phyloP scores from a whole-genome alignment of 2,329 filamentous ascomycete species.

The Pseudogymnoascus sp. region DNA sequence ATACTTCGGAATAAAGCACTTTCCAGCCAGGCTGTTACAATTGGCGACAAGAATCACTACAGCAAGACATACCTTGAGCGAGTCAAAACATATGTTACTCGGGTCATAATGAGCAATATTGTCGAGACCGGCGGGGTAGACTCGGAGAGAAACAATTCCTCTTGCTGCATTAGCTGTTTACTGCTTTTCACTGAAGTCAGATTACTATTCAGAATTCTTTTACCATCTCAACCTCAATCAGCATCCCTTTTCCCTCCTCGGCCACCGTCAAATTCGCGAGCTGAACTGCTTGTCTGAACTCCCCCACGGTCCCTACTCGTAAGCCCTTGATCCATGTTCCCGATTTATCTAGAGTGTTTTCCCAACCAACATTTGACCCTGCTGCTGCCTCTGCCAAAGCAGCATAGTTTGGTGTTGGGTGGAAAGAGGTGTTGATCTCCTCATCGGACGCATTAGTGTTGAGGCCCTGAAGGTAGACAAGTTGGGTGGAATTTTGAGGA shows the following conservation, averaged over 20 bases:
- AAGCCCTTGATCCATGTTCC: constrained; percentile 13
- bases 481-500: constrained; percentile 48
- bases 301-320: constrained; percentile 12
- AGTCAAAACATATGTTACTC: not conserved
- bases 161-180: no score
- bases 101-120: not conserved
- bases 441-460: constrained; percentile 52
- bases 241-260: not conserved
- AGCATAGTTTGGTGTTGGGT: constrained; percentile 51
- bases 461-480: constrained; percentile 53
- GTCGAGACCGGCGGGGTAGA: no score
- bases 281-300: constrained; percentile 9
- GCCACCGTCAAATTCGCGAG: not conserved
- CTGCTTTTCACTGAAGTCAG: no score
- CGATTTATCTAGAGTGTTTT: not conserved
- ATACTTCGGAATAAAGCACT: not conserved
- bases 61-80: not conserved
- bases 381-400: constrained; percentile 56
- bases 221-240: not conserved
- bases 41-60: not conserved
- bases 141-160: no score
- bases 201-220: no score
- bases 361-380: constrained; percentile 35
- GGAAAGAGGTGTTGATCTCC: constrained; percentile 57
- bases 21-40: not conserved